A percentile compares a stretch with the other conserved stretches of the same genome.
phyloP scores from a whole-genome alignment of 2,329 filamentous ascomycete species.

The Penicillium sp. region DNA sequence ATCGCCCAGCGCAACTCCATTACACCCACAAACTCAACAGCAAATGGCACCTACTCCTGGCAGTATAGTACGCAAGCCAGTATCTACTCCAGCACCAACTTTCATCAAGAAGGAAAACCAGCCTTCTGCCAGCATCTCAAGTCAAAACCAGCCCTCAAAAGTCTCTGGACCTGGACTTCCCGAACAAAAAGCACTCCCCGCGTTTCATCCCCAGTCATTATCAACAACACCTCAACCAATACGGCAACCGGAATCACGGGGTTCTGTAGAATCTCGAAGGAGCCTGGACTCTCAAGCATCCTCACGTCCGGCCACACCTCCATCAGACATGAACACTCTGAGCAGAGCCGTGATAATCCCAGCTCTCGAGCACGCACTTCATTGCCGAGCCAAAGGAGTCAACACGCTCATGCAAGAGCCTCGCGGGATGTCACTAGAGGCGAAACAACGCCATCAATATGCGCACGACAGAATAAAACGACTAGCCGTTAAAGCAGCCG shows the following conservation, averaged over 20 bases:
- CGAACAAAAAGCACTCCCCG: conserved; percentile 24
- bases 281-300: conserved; percentile 13
- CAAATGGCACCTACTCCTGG: conserved; percentile 15
- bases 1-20: conserved; percentile 17
- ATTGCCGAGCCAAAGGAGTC: conserved; percentile 64
- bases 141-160: conserved; percentile 12
- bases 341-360: conserved; percentile 71
- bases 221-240: conserved; percentile 14
- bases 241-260: background rate
- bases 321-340: conserved; percentile 7
- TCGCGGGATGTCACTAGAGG: conserved; percentile 44
- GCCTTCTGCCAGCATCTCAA: conserved; percentile 21
- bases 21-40: conserved; percentile 11
- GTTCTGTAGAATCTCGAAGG: background rate
- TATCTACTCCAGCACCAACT: conserved; percentile 27
- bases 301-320: conserved; percentile 67
- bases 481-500: conserved; percentile 76
- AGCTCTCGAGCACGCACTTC: conserved; percentile 84
- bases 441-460: conserved; percentile 59
- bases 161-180: conserved; percentile 14
- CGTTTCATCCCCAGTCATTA: conserved; percentile 22
- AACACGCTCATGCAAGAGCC: conserved; percentile 34
- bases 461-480: conserved; percentile 79
- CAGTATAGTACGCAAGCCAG: conserved; percentile 23
- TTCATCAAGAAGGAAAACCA: conserved; percentile 20